A percentile compares a stretch with the other conserved stretches of the same genome.
These are phyloP conservation scores for Ramalina intermedia DNA, from an alignment of 495 filamentous ascomycete species.

Conservation along the genomic window DNA sequence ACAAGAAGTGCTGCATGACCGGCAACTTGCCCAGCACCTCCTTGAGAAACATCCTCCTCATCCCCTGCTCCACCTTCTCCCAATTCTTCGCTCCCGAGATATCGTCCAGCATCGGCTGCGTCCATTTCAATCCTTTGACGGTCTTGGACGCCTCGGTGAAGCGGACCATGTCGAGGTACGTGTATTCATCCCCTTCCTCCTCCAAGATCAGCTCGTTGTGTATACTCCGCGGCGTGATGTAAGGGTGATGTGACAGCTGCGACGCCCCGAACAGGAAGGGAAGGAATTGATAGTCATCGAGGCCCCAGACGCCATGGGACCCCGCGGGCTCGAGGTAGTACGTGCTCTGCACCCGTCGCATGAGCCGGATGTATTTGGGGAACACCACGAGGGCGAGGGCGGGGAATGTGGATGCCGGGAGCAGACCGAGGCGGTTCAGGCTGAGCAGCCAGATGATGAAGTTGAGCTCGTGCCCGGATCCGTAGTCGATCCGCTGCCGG, in stretches of 20 bases:
- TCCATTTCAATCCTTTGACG: conserved; percentile 89
- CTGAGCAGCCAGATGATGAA: conserved; percentile 90
- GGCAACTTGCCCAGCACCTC: conserved; percentile 90
- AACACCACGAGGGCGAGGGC: conserved; percentile 65
- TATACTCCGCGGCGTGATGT: conserved; percentile 73
- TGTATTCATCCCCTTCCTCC: conserved; percentile 63
- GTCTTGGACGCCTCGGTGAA: conserved; percentile 96
- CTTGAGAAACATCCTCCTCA: conserved; percentile 89
- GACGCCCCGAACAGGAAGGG: conserved; percentile 93
- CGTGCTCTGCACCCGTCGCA: conserved; percentile 71
- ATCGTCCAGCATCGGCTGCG: conserved; percentile 96
- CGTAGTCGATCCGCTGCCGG: conserved; percentile 83
- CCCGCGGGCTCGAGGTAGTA: conserved; percentile 95
- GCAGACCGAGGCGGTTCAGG: conserved; percentile 62
- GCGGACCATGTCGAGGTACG: conserved; percentile 83
- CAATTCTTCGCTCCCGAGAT: conserved; percentile 86
- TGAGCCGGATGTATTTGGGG: conserved; percentile 60
- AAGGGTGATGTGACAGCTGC: conserved; percentile 75
- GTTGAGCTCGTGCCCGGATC: conserved; percentile 92
- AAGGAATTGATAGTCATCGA: conserved; percentile 95
- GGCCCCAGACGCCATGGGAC: conserved; percentile 88
- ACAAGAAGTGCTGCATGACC: conserved; percentile 97
- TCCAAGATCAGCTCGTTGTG: conserved; percentile 78
- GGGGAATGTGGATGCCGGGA: conserved; percentile 51
- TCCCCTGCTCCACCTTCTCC: conserved; percentile 84